A percentile compares a stretch with the other conserved stretches of the same genome.
Evolutionary conservation across 2,329 filamentous ascomycete genomes (phyloP).

Genomic region (Arthrobotrys sinensis): DNA sequence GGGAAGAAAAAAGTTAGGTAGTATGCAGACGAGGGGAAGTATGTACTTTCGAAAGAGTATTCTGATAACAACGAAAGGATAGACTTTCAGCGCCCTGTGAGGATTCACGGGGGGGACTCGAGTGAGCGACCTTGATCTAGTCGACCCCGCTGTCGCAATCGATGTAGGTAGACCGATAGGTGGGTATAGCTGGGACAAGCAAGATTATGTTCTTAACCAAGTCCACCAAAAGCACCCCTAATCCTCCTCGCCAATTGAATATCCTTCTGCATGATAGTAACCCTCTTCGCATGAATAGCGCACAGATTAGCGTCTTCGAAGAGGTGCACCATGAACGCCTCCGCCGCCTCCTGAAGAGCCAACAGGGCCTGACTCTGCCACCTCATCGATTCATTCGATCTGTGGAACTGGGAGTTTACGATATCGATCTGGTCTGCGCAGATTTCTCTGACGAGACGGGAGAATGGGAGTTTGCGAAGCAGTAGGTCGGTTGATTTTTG

Average conservation of each 20-base stretch:
- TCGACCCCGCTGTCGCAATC: too few relatives aligned
- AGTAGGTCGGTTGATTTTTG: conserved; percentile 91
- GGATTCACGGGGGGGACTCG: too few relatives aligned
- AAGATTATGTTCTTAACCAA: conserved; percentile 68
- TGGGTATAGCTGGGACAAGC: too few relatives aligned
- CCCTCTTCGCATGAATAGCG: conserved; percentile 95
- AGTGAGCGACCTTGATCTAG: too few relatives aligned
- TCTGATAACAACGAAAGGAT: too few relatives aligned
- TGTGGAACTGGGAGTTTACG: conserved; percentile 60
- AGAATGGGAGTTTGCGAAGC: conserved; percentile 84
- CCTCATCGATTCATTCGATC: conserved; percentile 77
- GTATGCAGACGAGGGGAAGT: conserved; percentile 7
- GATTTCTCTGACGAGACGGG: conserved; percentile 77
- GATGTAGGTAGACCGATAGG: too few relatives aligned
- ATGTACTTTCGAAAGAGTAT: conserved; percentile 31
- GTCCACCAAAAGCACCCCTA: conserved; percentile 82
- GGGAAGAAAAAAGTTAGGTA: neutral
- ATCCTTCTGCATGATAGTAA: conserved; percentile 98
- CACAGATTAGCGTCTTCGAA: conserved; percentile 97
- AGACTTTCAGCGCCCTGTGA: too few relatives aligned
- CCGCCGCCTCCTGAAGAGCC: conserved; percentile 93
- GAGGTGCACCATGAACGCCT: conserved; percentile 95
- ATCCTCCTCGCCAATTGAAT: conserved; percentile 91
- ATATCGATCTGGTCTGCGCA: conserved; percentile 68
- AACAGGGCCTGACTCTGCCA: conserved; percentile 98